Base-by-base conservation (phyloP, 31 red algal genomes). In the Endocladia muricata region DNA sequence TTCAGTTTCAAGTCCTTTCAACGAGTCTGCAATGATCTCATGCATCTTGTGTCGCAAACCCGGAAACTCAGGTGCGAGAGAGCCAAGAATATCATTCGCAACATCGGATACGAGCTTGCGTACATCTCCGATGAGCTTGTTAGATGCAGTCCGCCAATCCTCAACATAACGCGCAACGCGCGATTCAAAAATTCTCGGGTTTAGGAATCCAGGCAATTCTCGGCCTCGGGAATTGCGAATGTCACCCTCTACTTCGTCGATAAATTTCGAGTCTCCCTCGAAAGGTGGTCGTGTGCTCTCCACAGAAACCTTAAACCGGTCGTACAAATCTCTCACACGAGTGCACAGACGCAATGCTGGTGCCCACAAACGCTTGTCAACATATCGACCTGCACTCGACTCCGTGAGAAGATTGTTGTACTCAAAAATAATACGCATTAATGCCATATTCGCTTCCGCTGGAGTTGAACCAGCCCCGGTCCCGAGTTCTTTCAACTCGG, bases 401-500 rank as follows among this genome's bases (percentile, higher is more conserved):
- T 85, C 82, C 34, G 70, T 75, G 35, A 85, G 71, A 21, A 85
- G 55, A 61, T 70, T 76, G 42, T 85, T 75, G 62, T 85, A 85
- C 39, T 85, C 82, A 49, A 85, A 85, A 49, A 85, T 47, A 57
- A 85, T 75, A 4, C 82, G 70, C 82, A 85, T 85, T 21, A 85
- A 72, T 4, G 82, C 76, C 82, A 85, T 85, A 28, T 61, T 85
- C 13, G 82, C 82, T 62, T 85, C 82, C 17, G 82, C 70, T 25
- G 70, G 43, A 2, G 82, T 86, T 51, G 54, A 61, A 44, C 73
- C 73, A 40, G 82, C 82, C 25, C 72, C 82, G 38, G 61, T 43
- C 15, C 88, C 88, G 42, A 92, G 82, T 43, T 82, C 74, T 26
- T 83, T 35, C 9, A 97, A 67, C 38, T 97, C 88, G 55, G 81